These are phyloP conservation scores for Filosporella fistucella DNA, from an alignment of 495 filamentous ascomycete genomes.

Conservation along the genomic window DNA sequence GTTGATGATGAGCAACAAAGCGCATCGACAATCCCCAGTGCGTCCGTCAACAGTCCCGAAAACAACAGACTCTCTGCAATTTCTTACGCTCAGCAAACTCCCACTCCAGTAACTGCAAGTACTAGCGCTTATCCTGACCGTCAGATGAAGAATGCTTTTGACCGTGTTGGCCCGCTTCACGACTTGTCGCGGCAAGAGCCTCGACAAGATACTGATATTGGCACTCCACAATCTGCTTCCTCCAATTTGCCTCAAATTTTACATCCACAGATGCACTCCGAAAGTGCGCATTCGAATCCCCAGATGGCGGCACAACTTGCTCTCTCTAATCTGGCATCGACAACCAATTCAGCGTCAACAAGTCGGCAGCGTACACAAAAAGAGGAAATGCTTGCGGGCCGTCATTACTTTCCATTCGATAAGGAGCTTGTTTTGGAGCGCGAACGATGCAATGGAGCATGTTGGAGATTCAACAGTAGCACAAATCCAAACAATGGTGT, in stretches of 20 bases:
- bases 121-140: conserved; percentile 40
- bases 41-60: conserved; percentile 46
- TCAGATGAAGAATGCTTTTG: conserved; percentile 42
- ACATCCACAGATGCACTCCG: conserved; percentile 39
- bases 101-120: conserved; percentile 46
- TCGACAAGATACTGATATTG: conserved; percentile 25
- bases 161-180: conserved; percentile 49
- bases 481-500: conserved; percentile 74
- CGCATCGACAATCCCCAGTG: conserved; percentile 44
- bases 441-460: conserved; percentile 76
- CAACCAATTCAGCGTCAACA: conserved; percentile 30
- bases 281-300: conserved; percentile 37
- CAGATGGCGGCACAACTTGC: conserved; percentile 59
- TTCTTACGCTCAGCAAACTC: conserved; percentile 38
- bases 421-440: conserved; percentile 79
- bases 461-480: conserved; percentile 87
- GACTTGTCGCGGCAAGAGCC: conserved; percentile 45
- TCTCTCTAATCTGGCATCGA: conserved; percentile 42
- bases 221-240: conserved; percentile 24
- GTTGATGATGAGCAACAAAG: conserved; percentile 44
- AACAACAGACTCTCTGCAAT: conserved; percentile 47
- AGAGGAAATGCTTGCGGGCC: conserved; percentile 89
- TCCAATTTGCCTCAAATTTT: conserved; percentile 33
- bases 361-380: conserved; percentile 63
- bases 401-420: conserved; percentile 74